Conservation (phyloP, 768 basidiomycete species). For the Galerina marginata region DNA sequence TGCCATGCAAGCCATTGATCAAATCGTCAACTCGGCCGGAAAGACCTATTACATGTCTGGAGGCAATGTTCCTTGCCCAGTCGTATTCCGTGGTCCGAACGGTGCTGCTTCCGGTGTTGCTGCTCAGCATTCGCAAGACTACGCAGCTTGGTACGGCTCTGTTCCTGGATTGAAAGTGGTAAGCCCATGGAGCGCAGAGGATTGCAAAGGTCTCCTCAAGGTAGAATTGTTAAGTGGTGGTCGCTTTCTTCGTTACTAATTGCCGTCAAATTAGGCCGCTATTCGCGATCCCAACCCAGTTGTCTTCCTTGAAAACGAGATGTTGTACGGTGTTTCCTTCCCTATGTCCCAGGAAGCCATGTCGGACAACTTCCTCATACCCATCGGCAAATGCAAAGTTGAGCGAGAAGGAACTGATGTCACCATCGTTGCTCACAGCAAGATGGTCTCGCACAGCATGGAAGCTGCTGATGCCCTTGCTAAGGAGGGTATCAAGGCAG, state of each 20-base stretch:
- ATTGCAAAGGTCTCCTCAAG: conserved; percentile 98
- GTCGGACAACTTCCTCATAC: conserved; percentile 93
- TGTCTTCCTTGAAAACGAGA: conserved; percentile 99
- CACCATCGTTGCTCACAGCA: conserved; percentile 97
- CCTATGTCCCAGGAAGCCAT: conserved; percentile 94
- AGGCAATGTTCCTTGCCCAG: conserved; percentile 96
- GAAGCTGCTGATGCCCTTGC: conserved; percentile 93
- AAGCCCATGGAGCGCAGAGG: conserved; percentile 97
- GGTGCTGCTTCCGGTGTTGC: conserved; percentile 97
- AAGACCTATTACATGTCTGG: conserved; percentile 99
- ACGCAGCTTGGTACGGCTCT: conserved; percentile 92
- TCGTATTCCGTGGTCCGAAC: conserved; percentile 99
- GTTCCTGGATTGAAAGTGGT: conserved; percentile 98
- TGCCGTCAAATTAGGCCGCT: conserved; percentile 63
- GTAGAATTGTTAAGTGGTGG: conserved; percentile 39
- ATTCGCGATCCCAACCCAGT: conserved; percentile 99
- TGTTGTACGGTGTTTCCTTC: conserved; percentile 97
- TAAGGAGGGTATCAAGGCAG: conserved; percentile 96
- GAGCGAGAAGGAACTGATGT: conserved; percentile 93
- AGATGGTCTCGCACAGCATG: conserved; percentile 94
- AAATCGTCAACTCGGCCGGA: conserved; percentile 99
- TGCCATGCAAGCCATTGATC: conserved; percentile 99
- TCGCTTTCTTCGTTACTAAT: background rate
- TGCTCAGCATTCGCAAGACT: conserved; percentile 98
- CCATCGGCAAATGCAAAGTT: conserved; percentile 97